Percentiles rank a stretch among this genome's conserved stretches.
phyloP scores from a whole-genome alignment of 2,329 filamentous ascomycete genomes.

The Lojkania enalia region DNA sequence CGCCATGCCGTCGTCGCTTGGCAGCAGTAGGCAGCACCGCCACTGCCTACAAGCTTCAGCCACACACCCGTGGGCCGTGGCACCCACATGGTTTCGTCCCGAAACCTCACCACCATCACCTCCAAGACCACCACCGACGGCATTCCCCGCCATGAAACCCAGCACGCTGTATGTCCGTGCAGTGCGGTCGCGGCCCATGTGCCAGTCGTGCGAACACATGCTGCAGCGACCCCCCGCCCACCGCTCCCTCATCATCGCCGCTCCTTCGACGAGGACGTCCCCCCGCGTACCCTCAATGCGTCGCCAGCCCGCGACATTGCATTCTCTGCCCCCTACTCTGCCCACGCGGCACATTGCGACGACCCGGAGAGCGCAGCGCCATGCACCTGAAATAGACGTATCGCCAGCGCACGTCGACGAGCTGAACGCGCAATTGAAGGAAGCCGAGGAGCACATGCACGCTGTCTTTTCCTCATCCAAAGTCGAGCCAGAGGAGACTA shows the following conservation, averaged over 20 bases:
- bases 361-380: slow-evolving; percentile 17
- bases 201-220: slow-evolving; percentile 40
- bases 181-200: slow-evolving; percentile 34
- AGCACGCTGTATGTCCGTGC: slow-evolving; percentile 29
- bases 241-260: slow-evolving; percentile 34
- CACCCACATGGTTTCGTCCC: no score
- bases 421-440: slow-evolving; percentile 27
- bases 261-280: slow-evolving; percentile 26
- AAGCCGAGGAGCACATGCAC: slow-evolving; percentile 32
- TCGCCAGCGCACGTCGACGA: slow-evolving; percentile 20
- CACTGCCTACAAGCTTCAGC: slow-evolving; percentile 7
- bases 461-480: slow-evolving; percentile 30
- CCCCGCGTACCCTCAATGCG: slow-evolving; percentile 30
- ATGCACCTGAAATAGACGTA: slow-evolving; percentile 17
- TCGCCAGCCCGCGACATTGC: slow-evolving; percentile 24
- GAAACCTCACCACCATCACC: slow-evolving; percentile 1
- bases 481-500: slow-evolving; percentile 29
- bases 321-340: slow-evolving; percentile 20
- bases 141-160: slow-evolving; percentile 38
- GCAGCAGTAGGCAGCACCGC: slow-evolving; percentile 1
- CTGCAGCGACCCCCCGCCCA: slow-evolving; percentile 32
- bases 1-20: slow-evolving; percentile 3
- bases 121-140: no score
- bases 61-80: no score
- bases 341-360: slow-evolving; percentile 26